These are phyloP conservation scores for Platismatia glauca DNA, from an alignment of 495 filamentous ascomycete species.

Conservation along the genomic window DNA sequence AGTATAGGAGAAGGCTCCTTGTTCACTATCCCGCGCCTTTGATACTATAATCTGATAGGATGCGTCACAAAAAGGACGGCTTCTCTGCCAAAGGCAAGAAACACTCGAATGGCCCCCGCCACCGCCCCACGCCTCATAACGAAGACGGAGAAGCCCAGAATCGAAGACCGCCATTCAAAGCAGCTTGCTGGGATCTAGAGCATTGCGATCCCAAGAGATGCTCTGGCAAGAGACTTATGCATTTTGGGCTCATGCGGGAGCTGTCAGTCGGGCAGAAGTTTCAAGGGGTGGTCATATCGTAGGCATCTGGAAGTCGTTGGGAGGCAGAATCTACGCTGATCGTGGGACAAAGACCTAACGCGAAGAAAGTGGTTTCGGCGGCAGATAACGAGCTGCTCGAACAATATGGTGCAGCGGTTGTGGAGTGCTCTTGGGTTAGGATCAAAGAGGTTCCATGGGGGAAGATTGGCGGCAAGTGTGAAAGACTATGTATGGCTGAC, in stretches of 20 bases:
- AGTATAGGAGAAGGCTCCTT: neutral
- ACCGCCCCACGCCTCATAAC: constrained; percentile 35
- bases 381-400: constrained; percentile 74
- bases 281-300: constrained; percentile 83
- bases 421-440: constrained; percentile 94
- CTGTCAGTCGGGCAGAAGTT: constrained; percentile 85
- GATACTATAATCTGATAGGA: constrained; percentile 26
- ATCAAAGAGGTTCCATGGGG: constrained; percentile 83
- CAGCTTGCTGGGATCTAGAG: constrained; percentile 94
- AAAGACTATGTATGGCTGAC: constrained; percentile 54
- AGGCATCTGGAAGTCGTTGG: constrained; percentile 23
- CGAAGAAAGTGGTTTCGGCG: constrained; percentile 71
- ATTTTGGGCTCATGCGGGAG: constrained; percentile 86
- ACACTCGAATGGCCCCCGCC: constrained; percentile 36
- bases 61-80: constrained; percentile 93
- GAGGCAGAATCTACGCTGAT: constrained; percentile 1
- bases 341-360: constrained; percentile 61
- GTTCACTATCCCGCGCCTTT: neutral
- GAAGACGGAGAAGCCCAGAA: constrained; percentile 30
- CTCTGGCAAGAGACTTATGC: constrained; percentile 88
- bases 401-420: constrained; percentile 85
- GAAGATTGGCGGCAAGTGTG: constrained; percentile 89
- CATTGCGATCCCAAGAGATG: constrained; percentile 97
- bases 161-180: constrained; percentile 63
- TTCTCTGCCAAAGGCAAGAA: constrained; percentile 63